These are phyloP conservation scores for Orobanche coerulescens DNA, from an alignment of 257 asterid genomes.

Conservation along the genomic window DNA sequence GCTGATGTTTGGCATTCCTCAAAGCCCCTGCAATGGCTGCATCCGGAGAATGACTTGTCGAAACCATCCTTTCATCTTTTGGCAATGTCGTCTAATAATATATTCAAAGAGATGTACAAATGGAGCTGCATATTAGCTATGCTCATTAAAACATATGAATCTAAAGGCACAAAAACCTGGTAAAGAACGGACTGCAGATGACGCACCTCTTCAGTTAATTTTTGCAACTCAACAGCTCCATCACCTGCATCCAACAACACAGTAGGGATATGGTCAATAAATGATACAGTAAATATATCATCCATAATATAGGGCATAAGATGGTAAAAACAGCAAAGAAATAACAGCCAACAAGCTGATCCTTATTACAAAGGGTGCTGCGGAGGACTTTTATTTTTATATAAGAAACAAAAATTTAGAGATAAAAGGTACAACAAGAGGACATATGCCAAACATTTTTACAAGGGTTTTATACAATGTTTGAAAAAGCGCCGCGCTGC, in stretches of 20 bases:
- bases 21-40: constrained; percentile 60
- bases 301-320: constrained; percentile 11
- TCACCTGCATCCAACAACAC: constrained; percentile 54
- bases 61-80: constrained; percentile 70
- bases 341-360: constrained; percentile 6
- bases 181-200: background rate
- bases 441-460: no score
- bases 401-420: no score
- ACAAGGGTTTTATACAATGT: no score
- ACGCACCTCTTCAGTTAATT: constrained; percentile 70
- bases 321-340: background rate
- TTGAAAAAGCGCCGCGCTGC: no score
- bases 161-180: constrained; percentile 16
- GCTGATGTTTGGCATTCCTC: constrained; percentile 50
- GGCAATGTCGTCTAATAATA: constrained; percentile 62
- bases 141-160: constrained; percentile 22
- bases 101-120: constrained; percentile 30
- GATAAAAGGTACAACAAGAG: no score
- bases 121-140: constrained; percentile 28
- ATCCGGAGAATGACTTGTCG: constrained; percentile 63
- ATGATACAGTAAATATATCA: constrained; percentile 5
- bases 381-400: constrained; percentile 13
- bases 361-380: constrained; percentile 12
- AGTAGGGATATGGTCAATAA: constrained; percentile 22
- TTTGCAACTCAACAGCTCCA: constrained; percentile 60